Evolutionary conservation across 495 filamentous ascomycete genomes (phyloP).

Genomic region (Platismatia glauca): DNA sequence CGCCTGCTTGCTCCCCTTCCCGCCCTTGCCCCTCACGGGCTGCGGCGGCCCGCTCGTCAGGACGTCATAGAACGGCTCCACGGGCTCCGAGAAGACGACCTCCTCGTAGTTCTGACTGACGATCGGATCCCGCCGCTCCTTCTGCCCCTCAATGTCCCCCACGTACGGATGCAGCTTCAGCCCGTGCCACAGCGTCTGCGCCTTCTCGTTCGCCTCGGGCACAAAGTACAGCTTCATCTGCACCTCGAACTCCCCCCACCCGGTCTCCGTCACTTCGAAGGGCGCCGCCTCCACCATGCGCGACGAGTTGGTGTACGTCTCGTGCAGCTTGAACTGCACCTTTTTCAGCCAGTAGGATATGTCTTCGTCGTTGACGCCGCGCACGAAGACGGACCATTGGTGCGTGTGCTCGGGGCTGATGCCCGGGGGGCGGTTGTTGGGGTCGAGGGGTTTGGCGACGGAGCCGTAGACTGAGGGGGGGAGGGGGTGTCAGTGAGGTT

Average conservation of each 20-base stretch:
- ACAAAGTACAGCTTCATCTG: conserved; percentile 87
- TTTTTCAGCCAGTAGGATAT: conserved; percentile 94
- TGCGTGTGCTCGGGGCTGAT: conserved; percentile 76
- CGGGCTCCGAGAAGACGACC: conserved; percentile 91
- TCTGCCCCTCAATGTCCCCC: conserved; percentile 63
- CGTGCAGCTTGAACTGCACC: conserved; percentile 95
- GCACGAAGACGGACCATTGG: conserved; percentile 88
- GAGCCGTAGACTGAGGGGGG: conserved; percentile 58
- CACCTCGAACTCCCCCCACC: conserved; percentile 97
- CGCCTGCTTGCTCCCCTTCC: conserved; percentile 38
- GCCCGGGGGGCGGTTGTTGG: conserved; percentile 52
- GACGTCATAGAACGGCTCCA: conserved; percentile 76
- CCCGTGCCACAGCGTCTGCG: conserved; percentile 82
- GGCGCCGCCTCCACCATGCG: conserved; percentile 64
- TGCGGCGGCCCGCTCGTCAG: conserved; percentile 53
- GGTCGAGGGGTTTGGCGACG: conserved; percentile 66
- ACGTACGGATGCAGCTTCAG: conserved; percentile 88
- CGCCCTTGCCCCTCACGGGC: conserved; percentile 33
- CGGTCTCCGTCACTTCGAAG: conserved; percentile 83
- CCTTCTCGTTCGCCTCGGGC: conserved; percentile 76
- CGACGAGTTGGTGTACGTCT: conserved; percentile 81
- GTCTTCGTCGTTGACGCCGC: conserved; percentile 73
- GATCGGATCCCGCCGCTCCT: conserved; percentile 55
- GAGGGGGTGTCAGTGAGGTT: conserved; percentile 11
- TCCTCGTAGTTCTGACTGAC: conserved; percentile 76